A percentile compares a stretch with the other conserved stretches of the same genome.
Evolutionary conservation across 768 basidiomycete species (phyloP).

Genomic region (Pholiota microspora): DNA sequence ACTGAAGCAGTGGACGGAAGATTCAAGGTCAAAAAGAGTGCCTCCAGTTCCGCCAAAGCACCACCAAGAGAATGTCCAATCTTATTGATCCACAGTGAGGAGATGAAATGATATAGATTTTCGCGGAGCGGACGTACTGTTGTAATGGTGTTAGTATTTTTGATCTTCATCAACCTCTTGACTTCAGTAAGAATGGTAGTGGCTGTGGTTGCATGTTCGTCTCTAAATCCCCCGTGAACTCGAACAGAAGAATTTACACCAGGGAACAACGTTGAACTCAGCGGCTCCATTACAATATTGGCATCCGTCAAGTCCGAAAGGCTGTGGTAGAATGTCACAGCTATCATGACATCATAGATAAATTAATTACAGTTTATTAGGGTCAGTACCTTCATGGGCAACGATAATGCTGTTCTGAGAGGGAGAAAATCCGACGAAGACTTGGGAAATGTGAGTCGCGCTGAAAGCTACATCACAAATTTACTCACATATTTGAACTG

Average conservation of each 20-base stretch:
- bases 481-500: conserved; percentile 6
- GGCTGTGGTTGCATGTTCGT: conserved; percentile 39
- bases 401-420: conserved; percentile 51
- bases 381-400: conserved; percentile 61
- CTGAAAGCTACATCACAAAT: too few species aligned
- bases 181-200: conserved; percentile 39
- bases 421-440: conserved; percentile 58
- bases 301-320: conserved; percentile 47
- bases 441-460: too few species aligned
- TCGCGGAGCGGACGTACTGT: conserved; percentile 35
- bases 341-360: neutral
- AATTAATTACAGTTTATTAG: conserved; percentile 41
- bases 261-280: conserved; percentile 48
- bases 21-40: conserved; percentile 46
- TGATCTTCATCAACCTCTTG: conserved; percentile 33
- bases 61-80: conserved; percentile 54
- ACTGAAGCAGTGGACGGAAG: conserved; percentile 39
- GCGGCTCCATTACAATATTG: conserved; percentile 32
- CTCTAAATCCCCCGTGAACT: conserved; percentile 50
- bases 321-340: conserved; percentile 23
- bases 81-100: conserved; percentile 15
- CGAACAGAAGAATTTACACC: conserved; percentile 38
- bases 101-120: neutral
- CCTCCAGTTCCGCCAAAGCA: conserved; percentile 50
- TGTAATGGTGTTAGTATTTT: conserved; percentile 19